Evolutionary conservation across 352 stramenopile species (phyloP).

Genomic region (Pythium aquatile): DNA sequence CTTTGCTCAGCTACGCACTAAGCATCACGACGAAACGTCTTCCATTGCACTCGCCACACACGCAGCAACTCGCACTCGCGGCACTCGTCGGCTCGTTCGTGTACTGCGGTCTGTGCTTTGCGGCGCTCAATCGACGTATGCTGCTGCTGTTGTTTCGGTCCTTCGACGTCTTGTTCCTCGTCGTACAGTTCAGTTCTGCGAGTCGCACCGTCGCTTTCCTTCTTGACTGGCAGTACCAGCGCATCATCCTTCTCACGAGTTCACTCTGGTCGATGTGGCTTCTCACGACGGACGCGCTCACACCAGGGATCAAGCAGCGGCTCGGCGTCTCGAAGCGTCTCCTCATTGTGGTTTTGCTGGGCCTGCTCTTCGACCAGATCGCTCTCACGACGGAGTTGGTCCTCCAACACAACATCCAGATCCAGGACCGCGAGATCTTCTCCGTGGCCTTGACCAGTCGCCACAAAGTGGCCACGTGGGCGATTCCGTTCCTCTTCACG

Average conservation of each 20-base stretch:
- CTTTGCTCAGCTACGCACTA: not conserved
- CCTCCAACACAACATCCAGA: slow-evolving; percentile 13
- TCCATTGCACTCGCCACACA: not conserved
- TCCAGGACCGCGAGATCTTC: slow-evolving; percentile 6
- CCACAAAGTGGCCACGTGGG: not conserved
- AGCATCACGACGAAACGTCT: not conserved
- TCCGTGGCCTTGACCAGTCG: not conserved
- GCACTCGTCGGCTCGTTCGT: slow-evolving; percentile 6
- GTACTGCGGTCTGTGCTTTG: slow-evolving; percentile 2
- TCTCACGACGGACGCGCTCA: slow-evolving; percentile 21
- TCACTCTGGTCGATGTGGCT: slow-evolving; percentile 23
- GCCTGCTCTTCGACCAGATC: not conserved
- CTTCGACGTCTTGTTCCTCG: slow-evolving; percentile 32
- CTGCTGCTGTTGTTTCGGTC: slow-evolving; percentile 3
- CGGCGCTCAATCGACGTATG: not conserved
- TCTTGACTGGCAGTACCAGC: slow-evolving; percentile 15
- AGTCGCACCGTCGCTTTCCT: slow-evolving; percentile 18
- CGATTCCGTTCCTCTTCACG: slow-evolving; percentile 24
- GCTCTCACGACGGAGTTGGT: slow-evolving; percentile 3
- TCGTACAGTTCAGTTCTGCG: slow-evolving; percentile 12
- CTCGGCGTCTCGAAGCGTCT: slow-evolving; percentile 8
- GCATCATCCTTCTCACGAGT: not conserved
- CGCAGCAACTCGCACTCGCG: not conserved
- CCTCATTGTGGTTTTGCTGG: not conserved
- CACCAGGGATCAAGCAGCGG: slow-evolving; percentile 16